Evolutionary conservation across 139 green algal species (phyloP).

Genomic region (Auxenochlorella protothecoides): DNA sequence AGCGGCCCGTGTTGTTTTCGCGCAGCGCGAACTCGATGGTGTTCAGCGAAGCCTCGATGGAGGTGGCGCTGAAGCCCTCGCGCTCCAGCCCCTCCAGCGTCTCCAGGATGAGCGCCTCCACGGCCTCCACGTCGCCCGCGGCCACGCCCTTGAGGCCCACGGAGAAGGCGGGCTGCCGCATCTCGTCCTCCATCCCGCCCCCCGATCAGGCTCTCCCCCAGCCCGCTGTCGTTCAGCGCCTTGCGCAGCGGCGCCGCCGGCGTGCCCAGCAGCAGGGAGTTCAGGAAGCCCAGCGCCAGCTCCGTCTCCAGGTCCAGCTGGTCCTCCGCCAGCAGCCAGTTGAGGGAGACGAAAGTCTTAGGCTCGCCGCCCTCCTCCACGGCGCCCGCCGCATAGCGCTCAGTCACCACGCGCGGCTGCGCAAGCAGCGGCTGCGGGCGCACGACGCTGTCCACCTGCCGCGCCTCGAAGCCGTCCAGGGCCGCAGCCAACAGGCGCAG

Average conservation of each 20-base stretch:
- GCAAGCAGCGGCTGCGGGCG: conserved; percentile 58
- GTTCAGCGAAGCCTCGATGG: conserved; percentile 92
- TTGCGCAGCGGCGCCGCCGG: conserved; percentile 78
- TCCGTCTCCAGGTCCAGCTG: conserved; percentile 83
- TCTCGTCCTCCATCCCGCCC: conserved; percentile 86
- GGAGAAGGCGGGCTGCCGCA: conserved; percentile 80
- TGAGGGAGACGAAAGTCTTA: conserved; percentile 76
- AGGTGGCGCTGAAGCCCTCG: conserved; percentile 57
- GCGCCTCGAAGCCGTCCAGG: conserved; percentile 71
- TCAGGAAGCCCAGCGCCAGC: conserved; percentile 85
- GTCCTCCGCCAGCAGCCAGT: conserved; percentile 86
- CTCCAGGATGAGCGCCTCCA: conserved; percentile 74
- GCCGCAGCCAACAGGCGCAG: conserved; percentile 68
- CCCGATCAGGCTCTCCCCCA: conserved; percentile 85
- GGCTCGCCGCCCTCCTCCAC: conserved; percentile 53
- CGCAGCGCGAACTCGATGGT: conserved; percentile 95
- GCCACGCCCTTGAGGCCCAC: conserved; percentile 65
- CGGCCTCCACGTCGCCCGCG: conserved; percentile 22
- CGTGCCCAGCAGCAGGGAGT: conserved; percentile 93
- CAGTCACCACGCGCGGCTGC: conserved; percentile 14
- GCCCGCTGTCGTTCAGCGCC: conserved; percentile 82
- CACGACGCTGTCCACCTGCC: conserved; percentile 63
- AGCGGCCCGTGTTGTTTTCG: conserved; percentile 98
- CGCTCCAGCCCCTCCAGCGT: conserved; percentile 59
- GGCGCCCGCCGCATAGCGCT: conserved; percentile 47